A percentile compares a stretch with the other conserved stretches of the same genome.
Conservation (phyloP, 208 protist genomes). For the Trypanosoma lewisi region DNA sequence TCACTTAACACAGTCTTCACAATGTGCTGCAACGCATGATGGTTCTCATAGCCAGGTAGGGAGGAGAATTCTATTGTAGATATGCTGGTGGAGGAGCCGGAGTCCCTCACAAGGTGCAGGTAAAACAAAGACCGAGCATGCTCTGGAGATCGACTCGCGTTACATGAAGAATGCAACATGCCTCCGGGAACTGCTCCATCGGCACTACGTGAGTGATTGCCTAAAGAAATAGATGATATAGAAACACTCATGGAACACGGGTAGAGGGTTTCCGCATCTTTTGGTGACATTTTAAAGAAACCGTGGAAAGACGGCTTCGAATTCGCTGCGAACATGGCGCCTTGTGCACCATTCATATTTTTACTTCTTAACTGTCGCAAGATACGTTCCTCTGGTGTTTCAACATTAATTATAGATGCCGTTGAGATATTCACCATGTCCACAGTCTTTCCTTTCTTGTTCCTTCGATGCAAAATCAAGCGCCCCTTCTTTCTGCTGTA, state of each 20-base stretch:
- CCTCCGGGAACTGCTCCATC: not conserved
- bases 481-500: not conserved
- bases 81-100: constrained; percentile 37
- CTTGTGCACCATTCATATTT: constrained; percentile 28
- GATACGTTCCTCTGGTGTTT: constrained; percentile 49
- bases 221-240: not conserved
- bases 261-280: not conserved
- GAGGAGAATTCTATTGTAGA: constrained; percentile 46
- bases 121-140: constrained; percentile 28
- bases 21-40: constrained; percentile 24
- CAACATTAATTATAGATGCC: constrained; percentile 61
- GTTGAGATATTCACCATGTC: constrained; percentile 52
- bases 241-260: not conserved
- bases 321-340: not conserved
- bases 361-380: constrained; percentile 34
- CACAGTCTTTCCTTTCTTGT: constrained; percentile 23
- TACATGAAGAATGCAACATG: not conserved
- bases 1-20: constrained; percentile 32
- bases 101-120: constrained; percentile 48
- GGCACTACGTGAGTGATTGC: not conserved
- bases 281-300: not conserved
- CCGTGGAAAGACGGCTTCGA: not conserved
- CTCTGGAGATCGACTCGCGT: not conserved
- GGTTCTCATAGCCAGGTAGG: constrained; percentile 6
- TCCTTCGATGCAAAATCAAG: not conserved